Conservation (phyloP, 768 basidiomycete genomes). For the Zangia roseola region DNA sequence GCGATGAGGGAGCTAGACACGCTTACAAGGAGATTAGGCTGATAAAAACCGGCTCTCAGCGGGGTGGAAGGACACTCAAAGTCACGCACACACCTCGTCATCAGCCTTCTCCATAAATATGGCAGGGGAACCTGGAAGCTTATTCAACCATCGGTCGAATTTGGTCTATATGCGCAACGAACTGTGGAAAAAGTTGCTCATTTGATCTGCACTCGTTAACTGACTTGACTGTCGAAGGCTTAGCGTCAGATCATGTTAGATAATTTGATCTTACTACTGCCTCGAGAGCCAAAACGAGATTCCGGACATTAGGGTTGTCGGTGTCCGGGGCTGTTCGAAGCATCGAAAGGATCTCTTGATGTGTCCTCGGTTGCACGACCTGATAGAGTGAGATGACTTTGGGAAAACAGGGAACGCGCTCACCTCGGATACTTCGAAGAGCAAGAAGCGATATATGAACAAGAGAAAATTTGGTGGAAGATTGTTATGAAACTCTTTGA, state of each 20-base stretch:
- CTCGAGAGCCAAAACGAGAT: constrained; percentile 47
- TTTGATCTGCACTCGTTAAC: constrained; percentile 53
- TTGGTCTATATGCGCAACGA: constrained; percentile 9
- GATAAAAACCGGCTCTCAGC: constrained; percentile 8
- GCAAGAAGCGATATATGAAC: constrained; percentile 62
- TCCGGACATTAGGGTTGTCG: constrained; percentile 40
- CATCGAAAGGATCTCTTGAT: constrained; percentile 45
- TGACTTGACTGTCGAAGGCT: constrained; percentile 41
- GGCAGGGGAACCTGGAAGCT: constrained; percentile 46
- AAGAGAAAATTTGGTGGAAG: constrained; percentile 59
- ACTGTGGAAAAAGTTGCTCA: constrained; percentile 59
- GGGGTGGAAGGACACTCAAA: not conserved
- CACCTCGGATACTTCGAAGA: constrained; percentile 74
- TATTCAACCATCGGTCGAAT: not conserved
- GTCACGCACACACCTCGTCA: constrained; percentile 44
- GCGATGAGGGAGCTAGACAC: constrained; percentile 6
- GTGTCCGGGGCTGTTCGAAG: constrained; percentile 46
- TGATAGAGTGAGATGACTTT: constrained; percentile 29
- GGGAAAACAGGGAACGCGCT: not conserved
- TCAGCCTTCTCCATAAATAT: constrained; percentile 60
- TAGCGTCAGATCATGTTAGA: constrained; percentile 22
- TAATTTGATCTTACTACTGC: constrained; percentile 32
- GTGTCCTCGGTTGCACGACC: constrained; percentile 64
- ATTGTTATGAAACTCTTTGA: constrained; percentile 55
- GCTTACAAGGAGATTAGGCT: constrained; percentile 30